Base-by-base conservation (phyloP, 192 early-diverging fungal genomes). In the Coemansia sp. region DNA sequence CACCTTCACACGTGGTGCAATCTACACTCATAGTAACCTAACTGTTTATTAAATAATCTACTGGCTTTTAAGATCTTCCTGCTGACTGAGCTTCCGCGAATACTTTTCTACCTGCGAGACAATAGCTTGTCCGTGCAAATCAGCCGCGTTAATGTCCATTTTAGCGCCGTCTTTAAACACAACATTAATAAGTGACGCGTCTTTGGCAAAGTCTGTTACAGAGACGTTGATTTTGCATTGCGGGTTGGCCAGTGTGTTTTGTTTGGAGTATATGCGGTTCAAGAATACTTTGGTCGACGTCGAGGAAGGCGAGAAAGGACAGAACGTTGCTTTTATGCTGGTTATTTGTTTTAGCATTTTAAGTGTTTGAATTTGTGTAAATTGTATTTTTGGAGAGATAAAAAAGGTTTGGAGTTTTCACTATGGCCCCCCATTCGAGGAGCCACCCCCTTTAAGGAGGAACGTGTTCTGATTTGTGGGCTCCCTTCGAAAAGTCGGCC, bases 281-380 rank as follows among this genome's bases (percentile, higher is more conserved):
- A 82, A 42, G 36, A 82, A 82, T 54, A 82, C 74, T 46, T 66
- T 82, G 38, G 71, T 57, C 2, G 79, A 72, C 0, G 79, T 82
- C 31, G 79, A 59, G 49, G 58, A 50, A 26, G 54, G 50, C 1
- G 72, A 72, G 40, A 72, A 82, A 34, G 79, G 79, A 59, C 71
- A 72, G 60, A 82, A 82, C 0, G 74, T 59, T 2, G 71, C 79
- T 12, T 71, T 64, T 0, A 82, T 64, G 66, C 51, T 76, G 44
- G 74, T 66, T 21, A 82, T 66, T 26, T 76, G 74, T 47, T 82
- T 82, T n/a, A 82, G 56, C 79, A 82, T 81, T 44, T 15, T 44
- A 40, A 40, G 40, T 15, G 12, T 44, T 44, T 44, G 40, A 44
- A 44, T 34, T 44, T 42, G 14, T 40, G 38, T 10, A n/a, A 44